phyloP scores from a whole-genome alignment of 352 stramenopile species.

The Globisporangium parvum region DNA sequence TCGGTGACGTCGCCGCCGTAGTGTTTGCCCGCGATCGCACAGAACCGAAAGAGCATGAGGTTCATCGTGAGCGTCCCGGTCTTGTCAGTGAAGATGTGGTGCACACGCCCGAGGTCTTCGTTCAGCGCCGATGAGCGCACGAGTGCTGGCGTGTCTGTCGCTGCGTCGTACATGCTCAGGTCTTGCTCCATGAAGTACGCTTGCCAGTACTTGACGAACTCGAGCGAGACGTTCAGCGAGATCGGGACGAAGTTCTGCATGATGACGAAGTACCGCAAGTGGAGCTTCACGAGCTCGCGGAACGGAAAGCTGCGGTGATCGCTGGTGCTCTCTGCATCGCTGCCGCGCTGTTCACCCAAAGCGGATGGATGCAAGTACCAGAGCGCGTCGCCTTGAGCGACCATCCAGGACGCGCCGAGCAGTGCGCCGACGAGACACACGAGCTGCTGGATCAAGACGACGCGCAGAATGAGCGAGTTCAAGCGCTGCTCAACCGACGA shows the following conservation, averaged over 20 bases:
- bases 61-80: conserved; percentile 95
- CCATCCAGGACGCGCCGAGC: conserved; percentile 66
- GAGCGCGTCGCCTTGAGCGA: conserved; percentile 45
- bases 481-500: conserved; percentile 72
- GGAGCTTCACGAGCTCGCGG: conserved; percentile 67
- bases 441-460: conserved; percentile 71
- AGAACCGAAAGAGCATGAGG: conserved; percentile 95
- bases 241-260: conserved; percentile 98
- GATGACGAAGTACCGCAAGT: conserved; percentile 94
- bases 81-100: conserved; percentile 93
- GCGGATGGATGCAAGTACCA: conserved; percentile 57
- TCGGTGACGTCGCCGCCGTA: conserved; percentile 84
- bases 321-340: no score
- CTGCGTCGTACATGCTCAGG: conserved; percentile 88
- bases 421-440: conserved; percentile 62
- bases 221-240: conserved; percentile 97
- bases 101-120: conserved; percentile 90
- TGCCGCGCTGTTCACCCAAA: no score
- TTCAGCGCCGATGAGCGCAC: conserved; percentile 83
- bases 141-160: conserved; percentile 82
- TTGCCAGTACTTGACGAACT: conserved; percentile 95
- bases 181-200: conserved; percentile 93
- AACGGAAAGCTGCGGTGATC: conserved; percentile 27
- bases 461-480: conserved; percentile 64
- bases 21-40: conserved; percentile 88